Evolutionary conservation across 768 basidiomycete genomes (phyloP), one percentile per base, ranked within the genome.

Genomic region (Amanita thiersii): DNA sequence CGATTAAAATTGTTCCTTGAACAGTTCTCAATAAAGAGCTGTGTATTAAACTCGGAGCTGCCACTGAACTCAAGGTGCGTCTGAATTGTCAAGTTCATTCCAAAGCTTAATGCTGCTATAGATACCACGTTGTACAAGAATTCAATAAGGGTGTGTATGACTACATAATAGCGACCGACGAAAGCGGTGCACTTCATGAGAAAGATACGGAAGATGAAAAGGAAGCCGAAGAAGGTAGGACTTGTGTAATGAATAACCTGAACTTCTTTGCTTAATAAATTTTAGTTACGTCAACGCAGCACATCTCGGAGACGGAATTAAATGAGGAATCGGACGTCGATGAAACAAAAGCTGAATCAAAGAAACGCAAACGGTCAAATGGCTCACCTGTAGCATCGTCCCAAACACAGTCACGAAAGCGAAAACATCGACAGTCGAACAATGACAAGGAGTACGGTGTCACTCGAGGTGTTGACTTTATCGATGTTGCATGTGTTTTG

Each of bases 121-220:
- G 90, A 60, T 96, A 92, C 54, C 96, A 99, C 54, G 84, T 85
- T 1, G 96, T 99, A 1, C 93, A 99, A 52, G 96, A 97, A 60
- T 99, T 99, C 56, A 99, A 99, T 61, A 87, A 89, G 52, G 96
- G 96, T 2, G 89, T 96, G 5, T 98, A 97, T 52, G 92, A 99
- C 57, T 97, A 98, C 58, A 91, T 98, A 48, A 96, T 99, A 41
- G 96, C 96, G 1, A 94, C 93, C 7, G 94, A 98, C 55, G 96
- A 98, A 62, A 79, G 78, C 44, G 76, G 78, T 1, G 66, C 69
- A 3, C 67, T 65, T 3, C 64, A 66, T 1, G 76, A 76, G 40
- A 62, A 67, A 8, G 73, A 65, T 28, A 58, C 56, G 4, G 62
- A 59, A 9, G 59, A 59, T 1, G 61, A 63, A 10, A 65, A 63